Conservation (phyloP, 116 monocot genomes). For the Zostera marina region DNA sequence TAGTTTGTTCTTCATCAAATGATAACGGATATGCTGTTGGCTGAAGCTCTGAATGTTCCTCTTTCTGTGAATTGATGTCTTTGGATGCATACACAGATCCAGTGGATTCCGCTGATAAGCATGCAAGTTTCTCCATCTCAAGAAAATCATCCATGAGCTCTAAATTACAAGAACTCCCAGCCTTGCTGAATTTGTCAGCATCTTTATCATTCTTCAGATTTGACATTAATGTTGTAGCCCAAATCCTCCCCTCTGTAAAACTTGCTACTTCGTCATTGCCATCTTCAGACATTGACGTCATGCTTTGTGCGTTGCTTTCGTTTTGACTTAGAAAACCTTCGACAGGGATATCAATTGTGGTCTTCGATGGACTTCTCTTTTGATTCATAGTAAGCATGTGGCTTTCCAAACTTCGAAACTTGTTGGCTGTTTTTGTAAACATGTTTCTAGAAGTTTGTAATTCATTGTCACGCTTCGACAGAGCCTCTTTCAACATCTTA, state of each 20-base stretch:
- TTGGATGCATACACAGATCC: constrained; percentile 6
- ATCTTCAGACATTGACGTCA: constrained; percentile 62
- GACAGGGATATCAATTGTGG: constrained; percentile 15
- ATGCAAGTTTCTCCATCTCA: constrained; percentile 71
- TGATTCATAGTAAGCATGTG: constrained; percentile 28
- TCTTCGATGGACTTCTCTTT: constrained; percentile 26
- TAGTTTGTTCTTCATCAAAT: constrained; percentile 5
- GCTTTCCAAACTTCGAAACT: constrained; percentile 33
- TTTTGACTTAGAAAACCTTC: constrained; percentile 18
- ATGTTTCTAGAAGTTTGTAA: constrained; percentile 60
- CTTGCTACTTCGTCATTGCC: constrained; percentile 51
- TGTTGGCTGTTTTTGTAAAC: constrained; percentile 53
- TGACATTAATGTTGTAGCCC: constrained; percentile 39
- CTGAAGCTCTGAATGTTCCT: constrained; percentile 7
- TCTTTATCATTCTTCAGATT: constrained; percentile 45
- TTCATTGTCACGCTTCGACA: constrained; percentile 64
- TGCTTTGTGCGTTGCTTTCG: constrained; percentile 38
- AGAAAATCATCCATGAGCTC: constrained; percentile 83
- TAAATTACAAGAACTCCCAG: constrained; percentile 24
- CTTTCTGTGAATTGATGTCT: constrained; percentile 11
- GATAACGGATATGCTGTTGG: background rate
- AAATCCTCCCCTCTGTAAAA: constrained; percentile 27
- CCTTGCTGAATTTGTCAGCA: constrained; percentile 15
- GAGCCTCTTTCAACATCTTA: constrained; percentile 70
- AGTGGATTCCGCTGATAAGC: constrained; percentile 25